Evolutionary conservation across 768 basidiomycete species (phyloP), one percentile per base, ranked within the genome.

Genomic region (Boletales sp.): DNA sequence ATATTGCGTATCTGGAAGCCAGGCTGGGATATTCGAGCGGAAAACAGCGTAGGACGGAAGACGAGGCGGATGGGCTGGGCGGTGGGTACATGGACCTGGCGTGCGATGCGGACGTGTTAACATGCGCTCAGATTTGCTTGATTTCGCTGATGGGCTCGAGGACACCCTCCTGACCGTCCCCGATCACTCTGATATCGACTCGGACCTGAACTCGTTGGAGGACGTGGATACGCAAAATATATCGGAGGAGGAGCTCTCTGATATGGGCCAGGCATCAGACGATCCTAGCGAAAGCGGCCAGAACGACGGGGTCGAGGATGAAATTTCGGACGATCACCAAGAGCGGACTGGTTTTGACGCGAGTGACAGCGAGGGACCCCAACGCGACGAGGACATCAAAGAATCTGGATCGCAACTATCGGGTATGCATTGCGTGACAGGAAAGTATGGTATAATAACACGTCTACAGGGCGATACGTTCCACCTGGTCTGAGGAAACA

Each of bases 1-100:
- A 94, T 62, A 96, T 97, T 39, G 77, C 83, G 0, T 84, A 87
- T 69, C 71, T 96, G 11, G 94, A 97, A 66, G 73, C 77, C 0
- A 86, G 84, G 65, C 77, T 96, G 15, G 84, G 88, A 4, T 74
- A 84, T 39, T 11, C 58, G 44, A 66, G 33, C 71, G 76, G 50
- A 62, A 70, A 40, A 67, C 73, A 49, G 70, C 75, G 77, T 54
- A 76, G 66, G 15, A 74, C 69, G 21, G 71, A 68, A 0, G 63
- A 75, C 32, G 85, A 83, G 35, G 82, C 81, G 2, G 94, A 97
- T 67, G 94, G 92, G 5, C 70, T 96, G 14, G 90, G 86, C 59
- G 94, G 94, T 92, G 61, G 25, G 76, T 66, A 3, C 48, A 28
- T 49, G 31, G 6, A 8, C 31, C 37, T 25, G 17, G 28, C 8